A percentile compares a stretch with the other conserved stretches of the same genome.
Evolutionary conservation across 192 early-diverging fungal species (phyloP).

Genomic region (Coemansia sp.): DNA sequence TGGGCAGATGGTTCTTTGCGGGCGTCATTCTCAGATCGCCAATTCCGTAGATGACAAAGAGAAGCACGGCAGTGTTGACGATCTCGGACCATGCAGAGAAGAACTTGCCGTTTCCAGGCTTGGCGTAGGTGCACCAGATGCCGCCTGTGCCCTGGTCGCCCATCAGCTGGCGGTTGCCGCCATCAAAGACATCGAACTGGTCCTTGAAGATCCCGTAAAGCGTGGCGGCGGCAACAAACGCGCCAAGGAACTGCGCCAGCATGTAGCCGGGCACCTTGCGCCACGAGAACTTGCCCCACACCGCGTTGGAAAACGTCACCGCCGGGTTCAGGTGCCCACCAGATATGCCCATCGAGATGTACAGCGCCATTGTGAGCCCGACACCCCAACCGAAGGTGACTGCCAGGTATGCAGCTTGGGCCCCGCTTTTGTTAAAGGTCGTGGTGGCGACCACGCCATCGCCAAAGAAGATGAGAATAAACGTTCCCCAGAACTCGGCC

Average conservation of each 20-base stretch:
- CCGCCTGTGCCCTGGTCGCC: conserved; percentile 60
- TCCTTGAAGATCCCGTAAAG: conserved; percentile 67
- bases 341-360: conserved; percentile 65
- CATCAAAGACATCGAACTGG: conserved; percentile 61
- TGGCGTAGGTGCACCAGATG: conserved; percentile 69
- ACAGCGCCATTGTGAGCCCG: conserved; percentile 66
- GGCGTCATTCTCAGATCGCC: conserved; percentile 64
- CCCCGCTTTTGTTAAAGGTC: conserved; percentile 45
- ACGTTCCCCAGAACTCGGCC: conserved; percentile 78
- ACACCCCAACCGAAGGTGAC: conserved; percentile 67
- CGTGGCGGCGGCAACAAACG: conserved; percentile 70
- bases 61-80: conserved; percentile 67
- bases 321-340: conserved; percentile 82
- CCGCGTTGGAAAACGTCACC: conserved; percentile 67
- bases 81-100: conserved; percentile 67
- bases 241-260: conserved; percentile 69
- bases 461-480: conserved; percentile 66
- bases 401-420: conserved; percentile 56
- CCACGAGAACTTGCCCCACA: conserved; percentile 71
- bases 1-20: conserved; percentile 57
- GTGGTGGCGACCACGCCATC: conserved; percentile 64
- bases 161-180: conserved; percentile 53
- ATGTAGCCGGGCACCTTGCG: conserved; percentile 69
- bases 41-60: conserved; percentile 66
- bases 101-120: conserved; percentile 56